Percentiles rank a stretch among this genome's conserved stretches.
These are phyloP conservation scores for Lichtheimia ornata DNA, from an alignment of 371 early-diverging fungal genomes.

Conservation along the genomic window DNA sequence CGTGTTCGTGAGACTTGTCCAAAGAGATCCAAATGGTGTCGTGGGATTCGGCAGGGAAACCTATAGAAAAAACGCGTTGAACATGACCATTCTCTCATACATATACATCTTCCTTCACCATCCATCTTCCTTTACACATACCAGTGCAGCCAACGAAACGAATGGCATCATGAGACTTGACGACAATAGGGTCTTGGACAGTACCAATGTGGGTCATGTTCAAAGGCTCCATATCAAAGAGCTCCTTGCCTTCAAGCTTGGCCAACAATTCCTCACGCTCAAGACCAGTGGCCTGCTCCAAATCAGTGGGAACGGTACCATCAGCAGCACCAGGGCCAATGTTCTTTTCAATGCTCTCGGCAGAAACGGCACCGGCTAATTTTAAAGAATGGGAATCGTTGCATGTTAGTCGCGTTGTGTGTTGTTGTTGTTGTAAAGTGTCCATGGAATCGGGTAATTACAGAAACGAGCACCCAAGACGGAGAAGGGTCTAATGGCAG, in stretches of 20 bases:
- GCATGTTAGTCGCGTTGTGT: neutral
- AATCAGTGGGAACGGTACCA: constrained; percentile 83
- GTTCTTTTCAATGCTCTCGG: constrained; percentile 26
- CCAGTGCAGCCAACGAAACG: constrained; percentile 95
- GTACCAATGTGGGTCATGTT: constrained; percentile 80
- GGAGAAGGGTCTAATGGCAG: constrained; percentile 30
- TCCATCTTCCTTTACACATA: constrained; percentile 35
- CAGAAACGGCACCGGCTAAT: constrained; percentile 35
- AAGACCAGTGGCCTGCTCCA: constrained; percentile 90
- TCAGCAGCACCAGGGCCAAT: constrained; percentile 65
- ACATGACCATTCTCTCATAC: neutral
- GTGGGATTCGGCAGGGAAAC: constrained; percentile 89
- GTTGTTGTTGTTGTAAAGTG: neutral
- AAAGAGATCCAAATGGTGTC: constrained; percentile 83
- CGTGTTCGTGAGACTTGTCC: constrained; percentile 75
- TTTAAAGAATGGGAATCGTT: neutral
- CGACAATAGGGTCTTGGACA: constrained; percentile 82
- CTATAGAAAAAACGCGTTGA: constrained; percentile 32
- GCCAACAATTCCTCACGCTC: constrained; percentile 90
- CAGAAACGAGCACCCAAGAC: constrained; percentile 34
- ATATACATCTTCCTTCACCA: neutral
- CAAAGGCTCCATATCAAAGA: constrained; percentile 88
- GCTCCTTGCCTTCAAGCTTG: constrained; percentile 83
- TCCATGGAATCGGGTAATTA: constrained; percentile 5
- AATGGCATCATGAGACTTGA: constrained; percentile 80